Evolutionary conservation across 2,329 filamentous ascomycete species (phyloP), one percentile per base, ranked within the genome.

Genomic region (Colletotrichum echinochloae): DNA sequence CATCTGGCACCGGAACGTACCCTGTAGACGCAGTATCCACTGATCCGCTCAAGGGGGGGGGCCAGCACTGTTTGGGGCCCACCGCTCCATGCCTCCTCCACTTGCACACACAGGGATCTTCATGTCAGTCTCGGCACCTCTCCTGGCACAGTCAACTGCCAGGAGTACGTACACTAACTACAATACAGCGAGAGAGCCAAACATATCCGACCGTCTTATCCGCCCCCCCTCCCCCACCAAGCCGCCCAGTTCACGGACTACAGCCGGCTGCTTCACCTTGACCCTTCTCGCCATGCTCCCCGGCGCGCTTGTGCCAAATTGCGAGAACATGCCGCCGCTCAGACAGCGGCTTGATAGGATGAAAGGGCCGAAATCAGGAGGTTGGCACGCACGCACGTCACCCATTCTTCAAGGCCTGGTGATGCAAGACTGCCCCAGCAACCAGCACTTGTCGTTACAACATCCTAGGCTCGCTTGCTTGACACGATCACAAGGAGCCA

Each of bases 61-160:
- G 48, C 20, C n/a, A 30, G 26, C 49, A 49, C 23, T 56, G 60
- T 14, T 23, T 49, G 49, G 63, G 57, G 64, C 57, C 33, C 23
- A 41, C 57, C 54, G 67, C 23, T 39, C 46, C 46, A 35, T 26
- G 5, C 39, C 51, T 48, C 18, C 18, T n/a, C 18, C 18, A 20
- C 41, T 9, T 35, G 18, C 9, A n/a, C 9, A 57, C 16, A 28
- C 57, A 70, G 52, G 67, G 67, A 37, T 54, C 33, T 11, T 14
- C 67, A 67, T 70, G 67, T 39, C 48, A 66, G 51, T 48, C 37
- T 62, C 64, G 64, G 67, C 67, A 52, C 67, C 57, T 67, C 64
- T 62, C 37, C 37, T 39, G 3, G 14, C 18, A 39, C 37, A 39
- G 14, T 35, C 11, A 9, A 35, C 2, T 35, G 8, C 37, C 37